These are phyloP conservation scores for Nemania sp. DNA, from an alignment of 2,329 filamentous ascomycete genomes.

Conservation along the genomic window DNA sequence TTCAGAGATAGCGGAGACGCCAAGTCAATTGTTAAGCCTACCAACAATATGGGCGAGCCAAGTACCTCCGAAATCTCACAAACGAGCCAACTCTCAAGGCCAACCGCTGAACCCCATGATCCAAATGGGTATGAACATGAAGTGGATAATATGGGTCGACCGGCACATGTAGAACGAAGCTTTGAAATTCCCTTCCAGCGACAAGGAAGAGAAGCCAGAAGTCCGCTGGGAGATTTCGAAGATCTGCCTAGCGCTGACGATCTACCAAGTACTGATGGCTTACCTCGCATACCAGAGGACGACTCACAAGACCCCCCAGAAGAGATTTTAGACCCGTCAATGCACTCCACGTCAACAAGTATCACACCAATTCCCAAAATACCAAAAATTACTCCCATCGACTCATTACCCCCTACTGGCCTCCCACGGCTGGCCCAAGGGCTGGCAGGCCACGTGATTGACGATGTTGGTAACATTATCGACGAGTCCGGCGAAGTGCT, in stretches of 20 bases:
- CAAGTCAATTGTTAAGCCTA: slow-evolving; percentile 11
- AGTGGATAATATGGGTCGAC: slow-evolving; percentile 41
- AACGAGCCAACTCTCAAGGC: slow-evolving; percentile 23
- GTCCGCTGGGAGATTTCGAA: slow-evolving; percentile 29
- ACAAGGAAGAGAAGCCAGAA: slow-evolving; percentile 27
- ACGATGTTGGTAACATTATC: slow-evolving; percentile 60
- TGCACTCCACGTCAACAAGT: slow-evolving; percentile 43
- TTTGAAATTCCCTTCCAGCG: slow-evolving; percentile 41
- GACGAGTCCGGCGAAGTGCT: slow-evolving; percentile 55
- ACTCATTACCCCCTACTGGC: slow-evolving; percentile 38
- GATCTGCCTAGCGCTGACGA: slow-evolving; percentile 33
- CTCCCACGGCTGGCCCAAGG: slow-evolving; percentile 45
- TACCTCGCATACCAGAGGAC: slow-evolving; percentile 32
- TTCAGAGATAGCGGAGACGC: slow-evolving; percentile 10
- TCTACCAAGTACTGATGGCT: slow-evolving; percentile 32
- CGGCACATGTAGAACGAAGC: slow-evolving; percentile 38
- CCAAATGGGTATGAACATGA: slow-evolving; percentile 19
- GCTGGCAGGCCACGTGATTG: slow-evolving; percentile 53
- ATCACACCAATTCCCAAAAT: slow-evolving; percentile 49
- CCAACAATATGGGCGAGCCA: slow-evolving; percentile 29
- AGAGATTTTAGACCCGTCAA: slow-evolving; percentile 40
- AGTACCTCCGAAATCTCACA: slow-evolving; percentile 30
- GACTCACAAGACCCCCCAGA: slow-evolving; percentile 40
- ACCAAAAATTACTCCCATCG: slow-evolving; percentile 48
- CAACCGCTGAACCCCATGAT: neutral